These are phyloP conservation scores for Phytophthora sojae DNA, from an alignment of 352 stramenopile species.

Conservation along the genomic window DNA sequence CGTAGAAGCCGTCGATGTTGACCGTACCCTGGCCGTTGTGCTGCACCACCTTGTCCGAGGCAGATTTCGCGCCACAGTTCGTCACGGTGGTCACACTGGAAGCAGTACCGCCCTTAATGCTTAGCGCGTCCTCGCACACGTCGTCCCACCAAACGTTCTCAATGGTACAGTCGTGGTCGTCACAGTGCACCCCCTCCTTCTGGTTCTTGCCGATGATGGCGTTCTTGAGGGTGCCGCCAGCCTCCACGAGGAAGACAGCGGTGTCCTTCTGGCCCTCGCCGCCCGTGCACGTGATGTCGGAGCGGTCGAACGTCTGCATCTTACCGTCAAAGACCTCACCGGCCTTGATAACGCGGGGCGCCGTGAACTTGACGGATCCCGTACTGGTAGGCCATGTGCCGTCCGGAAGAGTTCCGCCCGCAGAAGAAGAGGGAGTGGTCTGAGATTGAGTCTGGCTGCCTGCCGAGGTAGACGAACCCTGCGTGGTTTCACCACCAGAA, in stretches of 20 bases:
- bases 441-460: no score
- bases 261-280: background rate
- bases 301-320: constrained; percentile 69
- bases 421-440: no score
- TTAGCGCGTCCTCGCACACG: constrained; percentile 31
- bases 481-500: no score
- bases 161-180: constrained; percentile 22
- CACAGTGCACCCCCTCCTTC: constrained; percentile 23
- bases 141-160: constrained; percentile 27
- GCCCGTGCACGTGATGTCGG: constrained; percentile 29
- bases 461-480: no score
- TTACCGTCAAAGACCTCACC: constrained; percentile 34
- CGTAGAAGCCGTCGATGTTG: constrained; percentile 26
- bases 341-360: constrained; percentile 36
- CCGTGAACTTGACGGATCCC: background rate
- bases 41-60: constrained; percentile 56
- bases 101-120: constrained; percentile 41
- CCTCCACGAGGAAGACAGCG: background rate
- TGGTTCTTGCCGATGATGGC: constrained; percentile 29
- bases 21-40: constrained; percentile 31
- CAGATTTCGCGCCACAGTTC: constrained; percentile 35
- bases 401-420: background rate
- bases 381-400: background rate
- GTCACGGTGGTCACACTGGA: constrained; percentile 35
- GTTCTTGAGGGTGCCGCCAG: no score